Conservation (phyloP, 164 flowering plant species). For the Macadamia integrifolia region DNA sequence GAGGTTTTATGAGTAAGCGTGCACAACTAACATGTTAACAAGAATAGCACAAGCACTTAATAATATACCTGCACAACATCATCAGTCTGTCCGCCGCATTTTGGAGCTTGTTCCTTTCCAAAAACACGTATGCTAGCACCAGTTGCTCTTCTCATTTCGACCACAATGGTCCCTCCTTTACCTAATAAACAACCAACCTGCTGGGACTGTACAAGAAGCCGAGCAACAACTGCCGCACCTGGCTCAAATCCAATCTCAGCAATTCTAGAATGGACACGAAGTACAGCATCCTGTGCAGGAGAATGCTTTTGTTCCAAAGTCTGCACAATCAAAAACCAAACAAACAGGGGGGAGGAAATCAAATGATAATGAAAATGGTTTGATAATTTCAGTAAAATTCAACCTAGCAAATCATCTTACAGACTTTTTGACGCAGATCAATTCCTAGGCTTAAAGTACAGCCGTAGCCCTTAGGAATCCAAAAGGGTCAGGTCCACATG, state of each 20-base stretch:
- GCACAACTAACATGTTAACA: too few relatives aligned
- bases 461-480: too few relatives aligned
- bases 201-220: conserved; percentile 57
- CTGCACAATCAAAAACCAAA: conserved; percentile 24
- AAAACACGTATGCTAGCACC: conserved; percentile 54
- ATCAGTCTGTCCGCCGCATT: conserved; percentile 30
- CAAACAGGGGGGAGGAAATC: not conserved
- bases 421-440: not conserved
- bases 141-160: conserved; percentile 51
- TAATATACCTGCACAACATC: conserved; percentile 51
- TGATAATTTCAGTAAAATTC: not conserved
- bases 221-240: conserved; percentile 41
- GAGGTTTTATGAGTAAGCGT: not conserved
- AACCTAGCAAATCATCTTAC: not conserved
- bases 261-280: conserved; percentile 46
- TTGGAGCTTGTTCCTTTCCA: conserved; percentile 37
- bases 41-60: not conserved
- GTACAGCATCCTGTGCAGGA: conserved; percentile 62
- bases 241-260: conserved; percentile 45
- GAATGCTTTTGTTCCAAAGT: conserved; percentile 39
- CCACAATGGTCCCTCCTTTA: conserved; percentile 51
- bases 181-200: conserved; percentile 54
- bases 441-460: too few relatives aligned
- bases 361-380: not conserved
- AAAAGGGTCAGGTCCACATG: too few relatives aligned